Evolutionary conservation across 2,329 filamentous ascomycete genomes (phyloP), one percentile per base, ranked within the genome.

Genomic region (Xylaria sp.): DNA sequence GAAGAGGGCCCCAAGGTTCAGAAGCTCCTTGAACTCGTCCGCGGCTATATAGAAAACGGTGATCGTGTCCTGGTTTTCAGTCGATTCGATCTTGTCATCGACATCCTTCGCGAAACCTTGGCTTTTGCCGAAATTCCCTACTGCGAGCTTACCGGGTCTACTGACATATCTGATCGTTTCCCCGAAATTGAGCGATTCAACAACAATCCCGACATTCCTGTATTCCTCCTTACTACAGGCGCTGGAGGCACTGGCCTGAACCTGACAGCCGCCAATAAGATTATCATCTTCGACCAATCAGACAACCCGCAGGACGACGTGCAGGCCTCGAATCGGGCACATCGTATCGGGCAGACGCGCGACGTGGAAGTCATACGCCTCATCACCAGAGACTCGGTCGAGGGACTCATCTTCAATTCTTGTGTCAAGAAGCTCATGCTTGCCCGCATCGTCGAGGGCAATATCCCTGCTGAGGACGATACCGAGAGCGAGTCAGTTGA

Each of bases 221-320:
- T 97, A 0, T 99, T 99, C 80, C 87, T 99, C 72, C 87, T 99
- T 6, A 96, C 93, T 0, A 99, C 96, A 0, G 95, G 94, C 68
- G 94, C 95, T 0, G 96, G 96, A 61, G 96, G 96, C n/a, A 96
- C 95, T 0, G 96, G 96, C 48, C 97, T 99, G 83, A 99, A 99
- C 80, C 83, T 99, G 63, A 96, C 95, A 7, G 93, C 92, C 42
- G 96, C 96, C 4, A 98, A 98, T 83, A 98, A 97, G 81, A 95
- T 99, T 74, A 89, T 99, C 80, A 96, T 99, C 76, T 97, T 98
- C 79, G 96, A 99, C 80, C 92, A 92, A 71, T 93, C 91, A n/a
- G 97, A 97, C 82, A 99, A 99, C 75, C 96, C 96, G 0, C 96
- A 99, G 78, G 95, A 98, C 74, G 96, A 99, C 77, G 90, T 97